Conservation (phyloP, 2,329 filamentous ascomycete species). For the Zarea fungicola region DNA sequence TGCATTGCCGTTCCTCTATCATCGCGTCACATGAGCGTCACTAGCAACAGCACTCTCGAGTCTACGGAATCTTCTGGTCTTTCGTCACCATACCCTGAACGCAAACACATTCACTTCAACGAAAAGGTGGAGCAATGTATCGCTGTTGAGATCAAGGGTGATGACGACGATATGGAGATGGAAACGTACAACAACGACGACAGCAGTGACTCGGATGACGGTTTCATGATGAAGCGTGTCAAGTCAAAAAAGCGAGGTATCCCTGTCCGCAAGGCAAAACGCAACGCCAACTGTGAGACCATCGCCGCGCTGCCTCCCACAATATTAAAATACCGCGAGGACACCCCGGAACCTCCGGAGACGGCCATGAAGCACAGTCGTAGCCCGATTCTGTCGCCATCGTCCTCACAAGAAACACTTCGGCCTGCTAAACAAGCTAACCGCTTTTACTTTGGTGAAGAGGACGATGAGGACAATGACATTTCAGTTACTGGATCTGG, state of each 20-base stretch:
- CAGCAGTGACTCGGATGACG: slow-evolving; percentile 69
- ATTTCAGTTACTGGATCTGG: slow-evolving; percentile 25
- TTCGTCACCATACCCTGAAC: slow-evolving; percentile 57
- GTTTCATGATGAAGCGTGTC: slow-evolving; percentile 75
- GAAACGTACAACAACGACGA: slow-evolving; percentile 48
- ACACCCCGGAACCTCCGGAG: slow-evolving; percentile 62
- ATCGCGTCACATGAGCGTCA: slow-evolving; percentile 54
- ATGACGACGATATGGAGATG: slow-evolving; percentile 66
- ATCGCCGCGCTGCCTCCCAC: slow-evolving; percentile 86
- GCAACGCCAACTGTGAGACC: slow-evolving; percentile 53
- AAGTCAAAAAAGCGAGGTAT: slow-evolving; percentile 46
- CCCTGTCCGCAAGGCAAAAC: slow-evolving; percentile 34
- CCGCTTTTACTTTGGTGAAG: slow-evolving; percentile 56
- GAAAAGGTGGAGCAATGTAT: slow-evolving; percentile 95
- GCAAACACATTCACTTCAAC: slow-evolving; percentile 92
- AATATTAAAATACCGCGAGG: slow-evolving; percentile 76
- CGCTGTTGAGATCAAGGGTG: slow-evolving; percentile 80
- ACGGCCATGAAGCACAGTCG: slow-evolving; percentile 59
- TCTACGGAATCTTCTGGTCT: slow-evolving; percentile 68
- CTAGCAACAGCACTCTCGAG: slow-evolving; percentile 56
- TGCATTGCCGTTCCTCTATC: slow-evolving; percentile 61
- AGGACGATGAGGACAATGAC: slow-evolving; percentile 49
- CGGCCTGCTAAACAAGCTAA: slow-evolving; percentile 63
- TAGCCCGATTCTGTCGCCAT: slow-evolving; percentile 58
- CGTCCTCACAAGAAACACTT: slow-evolving; percentile 77